Base-by-base conservation (phyloP, 2,329 filamentous ascomycete species). In the Penicillium sclerotiorum region DNA sequence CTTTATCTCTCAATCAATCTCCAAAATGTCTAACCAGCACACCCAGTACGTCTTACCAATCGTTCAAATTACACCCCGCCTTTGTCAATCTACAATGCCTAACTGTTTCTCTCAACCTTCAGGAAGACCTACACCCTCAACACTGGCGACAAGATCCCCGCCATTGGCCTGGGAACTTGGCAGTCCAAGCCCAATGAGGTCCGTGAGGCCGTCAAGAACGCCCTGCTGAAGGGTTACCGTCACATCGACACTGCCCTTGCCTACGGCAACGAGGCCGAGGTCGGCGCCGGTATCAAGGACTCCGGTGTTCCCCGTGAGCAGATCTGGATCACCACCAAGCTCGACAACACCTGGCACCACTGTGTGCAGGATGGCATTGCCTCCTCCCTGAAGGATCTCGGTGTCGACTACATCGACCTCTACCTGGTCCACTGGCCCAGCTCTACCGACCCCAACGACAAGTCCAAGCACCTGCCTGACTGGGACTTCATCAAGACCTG, bases 401-500 rank as follows among this genome's bases (percentile, higher is more conserved):
- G 79, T 25, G 74, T 85, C 11, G 84, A 86, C 61, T 88, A 89
- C 64, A 75, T 89, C 51, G 86, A 89, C 63, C 77, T 89, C n/a
- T 88, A 85, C 72, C 78, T 89, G 48, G 83, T 90, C 65, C 85
- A 88, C 73, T 89, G 81, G 80, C 82, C 81, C 15, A 75, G 75
- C 47, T 73, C 81, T 3, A 83, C 82, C 56, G 76, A 77, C 50
- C 73, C 76, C 28, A 71, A 76, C 8, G 73, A 76, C 54, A 62
- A 68, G 46, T 63, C 73, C 39, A 88, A 89, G 77, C 83, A 87
- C 68, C 81, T 85, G 56, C 77, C 82, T 25, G 88, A 90, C 75
- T 93, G 89, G 89, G 81, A 90, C 75, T 93, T 89, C 72, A 78
- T 88, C 62, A 85, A 94, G 73, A 94, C 90, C 21, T 95, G 81